These are phyloP conservation scores for Suillus clintonianus DNA, from an alignment of 768 basidiomycete genomes.

Conservation along the genomic window DNA sequence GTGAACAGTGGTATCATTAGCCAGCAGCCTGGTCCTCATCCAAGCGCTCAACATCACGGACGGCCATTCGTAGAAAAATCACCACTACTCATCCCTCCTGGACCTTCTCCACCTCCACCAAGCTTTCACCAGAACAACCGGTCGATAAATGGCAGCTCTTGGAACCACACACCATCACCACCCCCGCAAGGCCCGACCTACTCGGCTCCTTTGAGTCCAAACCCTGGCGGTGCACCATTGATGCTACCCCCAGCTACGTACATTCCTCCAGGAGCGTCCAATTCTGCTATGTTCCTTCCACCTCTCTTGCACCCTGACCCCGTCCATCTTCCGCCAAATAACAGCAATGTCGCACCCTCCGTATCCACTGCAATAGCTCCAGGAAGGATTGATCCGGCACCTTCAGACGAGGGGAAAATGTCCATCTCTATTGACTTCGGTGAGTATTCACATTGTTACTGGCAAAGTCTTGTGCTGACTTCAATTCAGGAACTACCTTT, in stretches of 20 bases:
- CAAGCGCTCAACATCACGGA: constrained; percentile 29
- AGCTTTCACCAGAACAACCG: constrained; percentile 27
- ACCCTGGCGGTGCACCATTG: background rate
- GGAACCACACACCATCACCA: constrained; percentile 38
- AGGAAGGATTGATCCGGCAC: constrained; percentile 22
- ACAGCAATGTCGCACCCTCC: constrained; percentile 25
- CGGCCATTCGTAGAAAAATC: constrained; percentile 37
- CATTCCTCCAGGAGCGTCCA: background rate
- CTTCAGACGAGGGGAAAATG: constrained; percentile 71
- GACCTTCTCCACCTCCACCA: constrained; percentile 50
- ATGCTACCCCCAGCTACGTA: constrained; percentile 1
- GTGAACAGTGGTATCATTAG: constrained; percentile 39
- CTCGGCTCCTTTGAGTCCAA: constrained; percentile 1
- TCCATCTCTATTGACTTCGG: constrained; percentile 85
- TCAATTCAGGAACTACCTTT: constrained; percentile 72
- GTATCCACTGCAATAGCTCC: constrained; percentile 6
- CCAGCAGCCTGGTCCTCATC: constrained; percentile 53
- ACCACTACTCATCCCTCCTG: constrained; percentile 39
- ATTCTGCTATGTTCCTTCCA: constrained; percentile 5
- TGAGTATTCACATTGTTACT: constrained; percentile 31
- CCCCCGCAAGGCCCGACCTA: constrained; percentile 12
- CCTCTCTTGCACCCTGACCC: constrained; percentile 32
- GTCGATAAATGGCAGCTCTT: constrained; percentile 25
- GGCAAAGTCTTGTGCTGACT: background rate
- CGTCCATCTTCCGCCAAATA: constrained; percentile 20